A percentile compares a stretch with the other conserved stretches of the same genome.
These are phyloP conservation scores for Pestalotiopsis sp. DNA, from an alignment of 2,329 filamentous ascomycete genomes.

Conservation along the genomic window DNA sequence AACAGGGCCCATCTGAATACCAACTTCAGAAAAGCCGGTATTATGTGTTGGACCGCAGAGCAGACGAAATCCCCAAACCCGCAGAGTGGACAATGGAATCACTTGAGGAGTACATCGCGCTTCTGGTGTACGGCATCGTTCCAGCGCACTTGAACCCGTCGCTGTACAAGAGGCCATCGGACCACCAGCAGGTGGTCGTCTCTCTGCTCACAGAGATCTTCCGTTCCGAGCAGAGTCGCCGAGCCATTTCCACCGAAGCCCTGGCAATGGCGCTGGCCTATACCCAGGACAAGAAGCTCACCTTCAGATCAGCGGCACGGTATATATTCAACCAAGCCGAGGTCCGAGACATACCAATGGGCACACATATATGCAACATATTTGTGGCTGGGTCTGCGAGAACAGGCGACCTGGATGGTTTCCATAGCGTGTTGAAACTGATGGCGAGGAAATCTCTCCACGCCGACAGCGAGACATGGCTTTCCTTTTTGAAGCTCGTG, in stretches of 20 bases:
- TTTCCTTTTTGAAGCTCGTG: conserved; percentile 38
- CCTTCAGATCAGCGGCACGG: conserved; percentile 23
- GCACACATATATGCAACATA: conserved; percentile 24
- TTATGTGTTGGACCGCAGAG: conserved; percentile 22
- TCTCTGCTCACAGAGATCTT: conserved; percentile 25
- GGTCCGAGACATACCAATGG: conserved; percentile 21
- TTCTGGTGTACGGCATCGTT: conserved; percentile 24
- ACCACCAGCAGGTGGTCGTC: conserved; percentile 28
- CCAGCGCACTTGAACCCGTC: conserved; percentile 20
- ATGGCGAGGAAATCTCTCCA: conserved; percentile 26
- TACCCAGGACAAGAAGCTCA: conserved; percentile 19
- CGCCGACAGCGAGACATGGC: conserved; percentile 25
- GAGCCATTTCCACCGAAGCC: conserved; percentile 22
- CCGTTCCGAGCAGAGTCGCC: conserved; percentile 20
- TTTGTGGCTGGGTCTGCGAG: conserved; percentile 25
- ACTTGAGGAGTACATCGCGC: conserved; percentile 28
- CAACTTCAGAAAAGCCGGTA: conserved; percentile 13
- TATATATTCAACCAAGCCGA: conserved; percentile 23
- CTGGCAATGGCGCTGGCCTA: conserved; percentile 28
- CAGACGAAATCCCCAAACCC: conserved; percentile 25
- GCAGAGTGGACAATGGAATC: conserved; percentile 25
- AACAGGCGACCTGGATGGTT: conserved; percentile 24
- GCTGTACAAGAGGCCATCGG: conserved; percentile 20
- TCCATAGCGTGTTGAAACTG: conserved; percentile 24
- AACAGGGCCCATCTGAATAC: background rate